Evolutionary conservation across 495 filamentous ascomycete species (phyloP).

Genomic region (Daldinia vernicosa): DNA sequence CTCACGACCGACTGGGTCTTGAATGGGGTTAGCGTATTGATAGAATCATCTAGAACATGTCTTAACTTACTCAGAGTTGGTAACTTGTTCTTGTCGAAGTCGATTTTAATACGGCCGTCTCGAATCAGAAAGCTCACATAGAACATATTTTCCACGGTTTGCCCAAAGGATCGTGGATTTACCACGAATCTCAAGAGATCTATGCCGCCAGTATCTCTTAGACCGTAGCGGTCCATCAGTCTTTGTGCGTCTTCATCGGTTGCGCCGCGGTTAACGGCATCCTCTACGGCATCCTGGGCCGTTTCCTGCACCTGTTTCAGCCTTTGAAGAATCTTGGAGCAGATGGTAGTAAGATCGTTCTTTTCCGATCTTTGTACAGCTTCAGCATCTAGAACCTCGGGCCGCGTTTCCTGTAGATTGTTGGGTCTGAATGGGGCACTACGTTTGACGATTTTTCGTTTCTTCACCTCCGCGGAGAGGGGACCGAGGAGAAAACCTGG

Average conservation of each 20-base stretch:
- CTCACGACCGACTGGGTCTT: slow-evolving; percentile 40
- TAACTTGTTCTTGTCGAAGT: slow-evolving; percentile 68
- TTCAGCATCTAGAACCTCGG: slow-evolving; percentile 73
- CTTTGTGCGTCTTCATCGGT: slow-evolving; percentile 45
- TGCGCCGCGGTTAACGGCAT: slow-evolving; percentile 43
- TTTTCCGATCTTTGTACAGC: slow-evolving; percentile 78
- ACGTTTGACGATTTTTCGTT: slow-evolving; percentile 71
- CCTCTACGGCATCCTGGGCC: slow-evolving; percentile 54
- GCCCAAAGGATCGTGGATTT: slow-evolving; percentile 89
- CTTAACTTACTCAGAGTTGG: slow-evolving; percentile 74
- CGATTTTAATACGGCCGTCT: slow-evolving; percentile 78
- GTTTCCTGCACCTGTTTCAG: slow-evolving; percentile 52
- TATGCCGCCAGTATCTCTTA: slow-evolving; percentile 71
- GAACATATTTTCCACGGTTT: slow-evolving; percentile 97
- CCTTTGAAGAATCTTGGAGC: slow-evolving; percentile 67
- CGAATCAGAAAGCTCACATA: slow-evolving; percentile 93
- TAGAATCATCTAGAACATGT: slow-evolving; percentile 4
- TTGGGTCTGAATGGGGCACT: slow-evolving; percentile 68
- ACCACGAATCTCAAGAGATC: slow-evolving; percentile 84
- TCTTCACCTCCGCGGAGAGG: slow-evolving; percentile 85
- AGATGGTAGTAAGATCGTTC: slow-evolving; percentile 75
- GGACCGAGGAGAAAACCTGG: slow-evolving; percentile 90
- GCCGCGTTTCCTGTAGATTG: slow-evolving; percentile 71
- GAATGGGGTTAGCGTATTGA: slow-evolving; percentile 19
- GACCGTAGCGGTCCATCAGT: slow-evolving; percentile 61